These are phyloP conservation scores for Talinum fruticosum DNA, from an alignment of 148 eudicot genomes.

Conservation along the genomic window DNA sequence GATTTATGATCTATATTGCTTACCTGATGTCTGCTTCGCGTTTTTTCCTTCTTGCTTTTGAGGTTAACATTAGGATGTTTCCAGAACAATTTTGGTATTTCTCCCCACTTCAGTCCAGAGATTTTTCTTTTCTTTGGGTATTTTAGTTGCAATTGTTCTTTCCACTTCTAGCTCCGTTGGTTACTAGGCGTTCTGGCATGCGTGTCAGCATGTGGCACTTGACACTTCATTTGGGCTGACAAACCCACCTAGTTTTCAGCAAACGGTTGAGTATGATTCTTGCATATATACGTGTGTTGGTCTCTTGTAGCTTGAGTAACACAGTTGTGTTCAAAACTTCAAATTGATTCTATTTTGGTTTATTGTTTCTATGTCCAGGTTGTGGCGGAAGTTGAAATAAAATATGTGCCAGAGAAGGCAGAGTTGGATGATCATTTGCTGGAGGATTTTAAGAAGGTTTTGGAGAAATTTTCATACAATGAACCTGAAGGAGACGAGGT, in stretches of 20 bases:
- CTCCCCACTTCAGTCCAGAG: not conserved
- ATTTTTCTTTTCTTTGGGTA: too few relatives aligned
- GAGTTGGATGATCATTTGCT: slow-evolving; percentile 62
- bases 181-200: too few relatives aligned
- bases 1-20: too few relatives aligned
- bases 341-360: not conserved
- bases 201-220: too few relatives aligned
- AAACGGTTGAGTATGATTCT: too few relatives aligned
- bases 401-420: slow-evolving; percentile 68
- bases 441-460: slow-evolving; percentile 66
- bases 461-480: slow-evolving; percentile 67
- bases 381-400: slow-evolving; percentile 60
- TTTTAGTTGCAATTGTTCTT: too few relatives aligned
- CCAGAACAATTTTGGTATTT: not conserved
- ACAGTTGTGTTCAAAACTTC: too few relatives aligned
- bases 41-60: not conserved
- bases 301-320: not conserved
- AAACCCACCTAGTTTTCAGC: too few relatives aligned
- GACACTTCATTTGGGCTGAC: too few relatives aligned
- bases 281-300: not conserved
- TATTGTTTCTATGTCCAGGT: slow-evolving; percentile 29
- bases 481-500: slow-evolving; percentile 67
- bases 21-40: too few relatives aligned
- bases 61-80: not conserved
- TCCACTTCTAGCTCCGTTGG: too few relatives aligned